phyloP scores from a whole-genome alignment of 306 rosid genomes.

The Gynostemma pentaphyllum region DNA sequence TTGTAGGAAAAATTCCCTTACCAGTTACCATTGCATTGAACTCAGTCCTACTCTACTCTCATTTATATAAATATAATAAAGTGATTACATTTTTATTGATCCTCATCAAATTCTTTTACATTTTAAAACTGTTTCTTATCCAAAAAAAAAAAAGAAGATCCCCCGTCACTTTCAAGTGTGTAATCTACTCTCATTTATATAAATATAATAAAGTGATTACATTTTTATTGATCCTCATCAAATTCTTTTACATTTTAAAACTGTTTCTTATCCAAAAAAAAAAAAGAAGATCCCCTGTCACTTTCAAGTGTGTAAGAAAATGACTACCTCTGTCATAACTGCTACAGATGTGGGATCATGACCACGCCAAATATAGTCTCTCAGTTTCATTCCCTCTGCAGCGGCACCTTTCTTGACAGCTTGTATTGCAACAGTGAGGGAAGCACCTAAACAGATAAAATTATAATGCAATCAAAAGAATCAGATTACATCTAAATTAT shows the following conservation, averaged over 20 bases:
- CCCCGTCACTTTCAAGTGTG: not conserved
- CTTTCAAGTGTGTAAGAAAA: not conserved
- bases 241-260: not conserved
- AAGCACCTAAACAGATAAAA: conserved; percentile 49
- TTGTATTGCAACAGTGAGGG: conserved; percentile 95
- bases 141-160: no score
- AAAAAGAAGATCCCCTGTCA: no score
- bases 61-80: no score
- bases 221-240: no score
- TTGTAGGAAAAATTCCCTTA: no score
- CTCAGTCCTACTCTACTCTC: no score
- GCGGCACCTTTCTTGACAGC: conserved; percentile 98
- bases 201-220: no score
- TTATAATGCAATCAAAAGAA: not conserved
- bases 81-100: no score
- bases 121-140: not conserved
- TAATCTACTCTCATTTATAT: no score
- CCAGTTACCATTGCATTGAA: no score
- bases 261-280: no score
- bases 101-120: not conserved
- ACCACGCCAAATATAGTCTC: conserved; percentile 95
- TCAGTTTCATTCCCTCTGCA: conserved; percentile 81
- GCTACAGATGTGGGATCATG: conserved; percentile 99
- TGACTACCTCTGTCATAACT: conserved; percentile 91
- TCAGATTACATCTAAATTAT: conserved; percentile 7